Evolutionary conservation across 352 stramenopile genomes (phyloP).

Genomic region (Globisporangium cederbergense): DNA sequence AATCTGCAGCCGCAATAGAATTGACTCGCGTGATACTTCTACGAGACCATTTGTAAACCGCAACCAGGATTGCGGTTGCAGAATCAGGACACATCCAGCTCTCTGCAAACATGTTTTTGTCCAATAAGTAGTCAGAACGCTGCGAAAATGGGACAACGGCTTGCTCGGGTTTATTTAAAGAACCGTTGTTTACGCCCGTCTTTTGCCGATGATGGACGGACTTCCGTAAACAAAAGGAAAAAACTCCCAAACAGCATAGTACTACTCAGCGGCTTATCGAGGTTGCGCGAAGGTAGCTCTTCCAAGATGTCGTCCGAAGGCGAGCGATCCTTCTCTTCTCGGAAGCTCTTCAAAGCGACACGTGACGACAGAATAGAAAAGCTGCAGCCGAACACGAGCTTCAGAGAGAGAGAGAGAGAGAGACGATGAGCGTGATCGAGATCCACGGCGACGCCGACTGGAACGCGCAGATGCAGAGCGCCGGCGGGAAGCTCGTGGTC

Average conservation of each 20-base stretch:
- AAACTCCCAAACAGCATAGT: neutral
- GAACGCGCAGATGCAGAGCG: slow-evolving; percentile 72
- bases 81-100: neutral
- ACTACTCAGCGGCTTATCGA: neutral
- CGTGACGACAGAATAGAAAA: neutral
- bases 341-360: slow-evolving; percentile 1
- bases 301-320: slow-evolving; percentile 1
- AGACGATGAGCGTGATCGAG: slow-evolving; percentile 63
- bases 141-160: neutral
- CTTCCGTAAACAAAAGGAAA: neutral
- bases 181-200: neutral
- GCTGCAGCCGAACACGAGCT: neutral
- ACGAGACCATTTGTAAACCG: neutral
- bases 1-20: neutral
- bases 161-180: neutral
- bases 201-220: neutral
- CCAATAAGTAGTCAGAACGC: neutral
- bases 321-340: neutral
- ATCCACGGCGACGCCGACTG: slow-evolving; percentile 74
- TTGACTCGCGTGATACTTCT: neutral
- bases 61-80: neutral
- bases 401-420: neutral
- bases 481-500: slow-evolving; percentile 86
- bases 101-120: neutral
- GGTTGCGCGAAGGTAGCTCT: neutral